Percentiles rank a stretch among this genome's conserved stretches.
These are phyloP conservation scores for Tylopilus subfusipes DNA, from an alignment of 768 basidiomycete species.

Conservation along the genomic window DNA sequence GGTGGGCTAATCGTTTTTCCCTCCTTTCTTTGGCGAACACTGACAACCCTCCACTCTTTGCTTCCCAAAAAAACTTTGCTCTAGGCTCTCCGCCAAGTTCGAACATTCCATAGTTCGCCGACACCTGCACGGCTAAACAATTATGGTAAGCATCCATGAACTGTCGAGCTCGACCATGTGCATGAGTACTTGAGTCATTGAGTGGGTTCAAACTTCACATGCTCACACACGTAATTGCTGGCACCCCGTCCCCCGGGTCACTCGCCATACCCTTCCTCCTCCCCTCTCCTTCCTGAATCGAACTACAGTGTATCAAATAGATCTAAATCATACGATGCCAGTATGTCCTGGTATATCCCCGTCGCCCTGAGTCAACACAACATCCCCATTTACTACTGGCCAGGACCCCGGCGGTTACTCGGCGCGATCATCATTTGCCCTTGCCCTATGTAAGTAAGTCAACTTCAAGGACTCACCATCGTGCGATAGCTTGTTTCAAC, in stretches of 20 bases:
- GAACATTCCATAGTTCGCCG: not conserved
- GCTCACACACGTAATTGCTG: not conserved
- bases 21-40: no score
- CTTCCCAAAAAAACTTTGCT: no score
- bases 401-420: constrained; percentile 1
- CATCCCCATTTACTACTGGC: no score
- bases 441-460: not conserved
- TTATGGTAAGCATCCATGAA: no score
- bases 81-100: no score
- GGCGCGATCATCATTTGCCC: not conserved
- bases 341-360: not conserved
- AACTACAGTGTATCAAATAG: not conserved
- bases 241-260: not conserved
- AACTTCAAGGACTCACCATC: no score
- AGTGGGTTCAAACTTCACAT: no score
- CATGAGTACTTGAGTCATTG: no score
- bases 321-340: not conserved
- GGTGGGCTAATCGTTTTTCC: constrained; percentile 44
- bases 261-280: not conserved
- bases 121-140: not conserved
- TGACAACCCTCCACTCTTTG: no score
- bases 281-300: not conserved
- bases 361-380: not conserved
- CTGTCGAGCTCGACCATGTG: no score
- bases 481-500: no score